A percentile compares a stretch with the other conserved stretches of the same genome.
Evolutionary conservation across 768 basidiomycete species (phyloP).

Genomic region (Lentinula guzmanii): DNA sequence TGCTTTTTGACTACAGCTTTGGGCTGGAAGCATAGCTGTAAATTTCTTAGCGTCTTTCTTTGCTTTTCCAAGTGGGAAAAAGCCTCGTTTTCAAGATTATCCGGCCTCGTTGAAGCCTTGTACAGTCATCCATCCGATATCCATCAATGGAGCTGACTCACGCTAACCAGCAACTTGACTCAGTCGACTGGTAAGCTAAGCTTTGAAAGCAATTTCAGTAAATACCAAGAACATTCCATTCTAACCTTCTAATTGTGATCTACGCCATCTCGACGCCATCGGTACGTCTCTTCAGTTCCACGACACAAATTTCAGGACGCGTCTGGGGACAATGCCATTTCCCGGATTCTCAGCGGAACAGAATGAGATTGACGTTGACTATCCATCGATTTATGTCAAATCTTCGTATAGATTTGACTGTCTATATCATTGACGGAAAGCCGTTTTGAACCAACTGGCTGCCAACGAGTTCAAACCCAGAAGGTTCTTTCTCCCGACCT

Average conservation of each 20-base stretch:
- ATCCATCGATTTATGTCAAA: no score
- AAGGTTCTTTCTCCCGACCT: no score
- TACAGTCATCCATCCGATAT: neutral
- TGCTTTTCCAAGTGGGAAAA: neutral
- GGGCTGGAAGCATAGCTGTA: neutral
- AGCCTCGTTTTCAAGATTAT: neutral
- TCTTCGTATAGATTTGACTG: no score
- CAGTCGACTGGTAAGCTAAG: neutral
- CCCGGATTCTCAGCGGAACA: neutral
- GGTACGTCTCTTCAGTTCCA: neutral
- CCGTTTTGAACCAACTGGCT: no score
- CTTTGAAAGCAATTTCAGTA: neutral
- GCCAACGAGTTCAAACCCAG: no score
- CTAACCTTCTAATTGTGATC: neutral
- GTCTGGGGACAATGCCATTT: no score
- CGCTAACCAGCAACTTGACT: neutral
- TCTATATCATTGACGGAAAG: no score
- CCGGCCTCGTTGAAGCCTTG: neutral
- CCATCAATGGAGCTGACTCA: neutral
- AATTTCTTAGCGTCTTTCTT: neutral
- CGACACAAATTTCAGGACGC: no score
- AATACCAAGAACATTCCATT: neutral
- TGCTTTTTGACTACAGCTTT: neutral
- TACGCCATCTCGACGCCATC: neutral
- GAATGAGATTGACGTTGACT: no score